Evolutionary conservation across 2,329 filamentous ascomycete species (phyloP), one percentile per base, ranked within the genome.

Genomic region (Exophiala lecanii-corni): DNA sequence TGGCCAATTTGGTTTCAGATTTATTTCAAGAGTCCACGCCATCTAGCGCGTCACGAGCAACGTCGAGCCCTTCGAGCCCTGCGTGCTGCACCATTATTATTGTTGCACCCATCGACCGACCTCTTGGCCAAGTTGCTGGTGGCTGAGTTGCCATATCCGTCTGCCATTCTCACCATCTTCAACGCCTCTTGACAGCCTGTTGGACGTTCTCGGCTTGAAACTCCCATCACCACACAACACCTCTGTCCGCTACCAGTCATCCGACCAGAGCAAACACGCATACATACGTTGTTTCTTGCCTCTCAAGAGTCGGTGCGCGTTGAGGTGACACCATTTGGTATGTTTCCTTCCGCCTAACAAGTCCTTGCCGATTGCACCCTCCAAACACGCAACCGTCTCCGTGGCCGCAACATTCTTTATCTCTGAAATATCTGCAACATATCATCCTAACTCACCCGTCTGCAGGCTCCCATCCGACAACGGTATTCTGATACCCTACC

Each of bases 1-100:
- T 50, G 48, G 48, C 44, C 48, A 50, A 46, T 44, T 47, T 50
- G 41, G 23, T 28, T 25, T 23, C 43, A 42, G 20, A n/a, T 38
- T 16, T 33, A 26, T 21, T n/a, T n/a, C 30, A 23, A 15, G 18
- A 35, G 30, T 42, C 41, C 20, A 44, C 36, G 15, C 19, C 35
- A 40, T 19, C 31, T 26, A 18, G 44, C 48, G 41, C 39, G 45
- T 42, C 45, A 48, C 45, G 41, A 51, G 45, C 37, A 36, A 20
- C 38, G 23, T 40, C 44, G 36, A 48, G 26, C 25, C 35, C 31
- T 42, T 35, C 13, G 19, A 16, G 37, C 39, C 35, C 36, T 35
- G 26, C 21, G 32, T 26, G 23, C 23, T 26, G 23, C 12, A 26
- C 7, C 23, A 6, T 26, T 12, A 6, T 26, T 26, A 6, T 26